Percentiles rank a stretch among this genome's conserved stretches.
phyloP scores from a whole-genome alignment of 371 early-diverging fungal genomes.

The Mortierella sp. region DNA sequence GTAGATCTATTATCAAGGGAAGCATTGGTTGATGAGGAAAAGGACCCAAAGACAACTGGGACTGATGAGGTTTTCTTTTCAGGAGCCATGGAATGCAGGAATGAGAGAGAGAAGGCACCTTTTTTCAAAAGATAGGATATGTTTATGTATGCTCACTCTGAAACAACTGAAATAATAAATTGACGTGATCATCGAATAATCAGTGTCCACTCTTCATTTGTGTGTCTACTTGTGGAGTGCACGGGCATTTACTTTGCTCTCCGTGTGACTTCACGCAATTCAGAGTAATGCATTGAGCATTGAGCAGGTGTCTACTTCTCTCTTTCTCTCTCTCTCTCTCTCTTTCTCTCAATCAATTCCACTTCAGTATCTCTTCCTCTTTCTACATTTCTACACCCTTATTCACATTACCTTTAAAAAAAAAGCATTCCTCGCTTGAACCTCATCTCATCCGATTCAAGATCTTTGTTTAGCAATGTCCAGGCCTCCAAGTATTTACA shows the following conservation, averaged over 20 bases:
- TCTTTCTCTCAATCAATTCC: background rate
- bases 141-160: background rate
- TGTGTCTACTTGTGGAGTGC: too few relatives aligned
- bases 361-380: background rate
- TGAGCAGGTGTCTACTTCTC: background rate
- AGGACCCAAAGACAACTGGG: constrained; percentile 2
- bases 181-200: too few relatives aligned
- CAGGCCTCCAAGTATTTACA: constrained; percentile 40
- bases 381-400: background rate
- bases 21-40: background rate
- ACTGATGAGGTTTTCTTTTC: constrained; percentile 40
- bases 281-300: too few relatives aligned
- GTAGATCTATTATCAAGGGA: background rate
- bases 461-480: constrained; percentile 4
- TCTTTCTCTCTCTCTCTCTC: background rate
- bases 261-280: background rate
- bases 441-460: background rate
- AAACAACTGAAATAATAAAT: background rate
- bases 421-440: background rate
- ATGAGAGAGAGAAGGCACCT: background rate
- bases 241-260: too few relatives aligned
- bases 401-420: background rate
- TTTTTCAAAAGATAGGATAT: too few relatives aligned
- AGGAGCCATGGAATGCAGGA: background rate
- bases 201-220: too few relatives aligned